Percentiles rank a stretch among this genome's conserved stretches.
These are phyloP conservation scores for Apostasia ramifera DNA, from an alignment of 106 monocot species.

Conservation along the genomic window DNA sequence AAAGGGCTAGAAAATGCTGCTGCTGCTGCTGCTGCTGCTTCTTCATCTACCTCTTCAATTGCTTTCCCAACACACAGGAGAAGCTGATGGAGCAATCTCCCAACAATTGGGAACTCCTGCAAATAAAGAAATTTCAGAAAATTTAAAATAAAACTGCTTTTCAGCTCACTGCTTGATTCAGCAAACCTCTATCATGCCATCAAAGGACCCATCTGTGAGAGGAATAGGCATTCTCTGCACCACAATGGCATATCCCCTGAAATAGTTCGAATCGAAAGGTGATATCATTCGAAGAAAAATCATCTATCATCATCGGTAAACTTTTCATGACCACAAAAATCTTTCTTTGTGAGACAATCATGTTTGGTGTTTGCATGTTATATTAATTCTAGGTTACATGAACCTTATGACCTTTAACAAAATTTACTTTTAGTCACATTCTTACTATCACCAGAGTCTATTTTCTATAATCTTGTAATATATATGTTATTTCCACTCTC, in stretches of 20 bases:
- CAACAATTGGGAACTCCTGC: slow-evolving; percentile 46
- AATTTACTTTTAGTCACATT: no score
- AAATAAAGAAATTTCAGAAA: background rate
- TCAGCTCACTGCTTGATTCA: background rate
- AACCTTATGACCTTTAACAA: no score
- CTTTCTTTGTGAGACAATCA: no score
- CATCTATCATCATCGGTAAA: no score
- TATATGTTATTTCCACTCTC: no score
- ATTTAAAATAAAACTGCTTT: background rate
- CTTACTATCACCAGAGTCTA: no score
- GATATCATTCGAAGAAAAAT: no score
- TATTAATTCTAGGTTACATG: no score
- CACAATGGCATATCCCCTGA: slow-evolving; percentile 26
- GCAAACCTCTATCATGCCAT: slow-evolving; percentile 21
- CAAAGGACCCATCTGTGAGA: slow-evolving; percentile 16
- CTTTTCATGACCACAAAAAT: no score
- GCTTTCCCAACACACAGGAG: slow-evolving; percentile 25
- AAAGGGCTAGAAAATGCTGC: background rate
- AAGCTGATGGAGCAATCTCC: slow-evolving; percentile 35
- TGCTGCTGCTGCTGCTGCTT: background rate
- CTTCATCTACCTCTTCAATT: slow-evolving; percentile 5
- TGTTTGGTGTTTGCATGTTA: no score
- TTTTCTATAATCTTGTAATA: no score
- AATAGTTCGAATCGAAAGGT: background rate
- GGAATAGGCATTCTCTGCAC: slow-evolving; percentile 20